Evolutionary conservation across 805 yeast genomes (phyloP).

Genomic region (Jamesozyma jinghongensis): DNA sequence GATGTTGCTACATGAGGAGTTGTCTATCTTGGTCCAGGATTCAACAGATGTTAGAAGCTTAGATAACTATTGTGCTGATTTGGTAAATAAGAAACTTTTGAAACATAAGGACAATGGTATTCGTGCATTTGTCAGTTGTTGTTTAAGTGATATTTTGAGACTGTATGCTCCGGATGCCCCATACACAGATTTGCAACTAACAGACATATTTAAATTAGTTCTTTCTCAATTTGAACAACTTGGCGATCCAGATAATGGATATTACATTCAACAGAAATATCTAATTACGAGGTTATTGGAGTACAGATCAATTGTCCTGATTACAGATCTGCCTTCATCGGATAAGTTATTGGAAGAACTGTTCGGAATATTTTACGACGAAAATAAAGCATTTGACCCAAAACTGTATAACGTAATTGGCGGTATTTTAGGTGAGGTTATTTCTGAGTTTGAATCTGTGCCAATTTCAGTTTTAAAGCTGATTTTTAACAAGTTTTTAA

Average conservation of each 20-base stretch:
- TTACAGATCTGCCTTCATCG: conserved; percentile 64
- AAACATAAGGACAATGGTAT: conserved; percentile 58
- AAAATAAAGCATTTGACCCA: conserved; percentile 38
- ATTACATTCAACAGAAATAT: conserved; percentile 53
- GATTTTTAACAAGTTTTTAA: conserved; percentile 55
- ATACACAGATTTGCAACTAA: conserved; percentile 52
- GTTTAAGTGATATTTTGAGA: conserved; percentile 65
- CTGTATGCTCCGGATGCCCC: conserved; percentile 90
- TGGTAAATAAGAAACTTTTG: conserved; percentile 50
- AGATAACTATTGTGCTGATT: conserved; percentile 39
- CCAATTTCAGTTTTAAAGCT: conserved; percentile 53
- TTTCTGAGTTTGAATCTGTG: conserved; percentile 59
- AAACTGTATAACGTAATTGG: conserved; percentile 53
- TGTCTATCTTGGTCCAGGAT: conserved; percentile 56
- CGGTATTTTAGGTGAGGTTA: conserved; percentile 65
- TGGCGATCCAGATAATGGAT: conserved; percentile 47
- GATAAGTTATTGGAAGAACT: conserved; percentile 43
- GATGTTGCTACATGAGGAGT: conserved; percentile 51
- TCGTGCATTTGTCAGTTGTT: conserved; percentile 60
- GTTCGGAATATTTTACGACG: conserved; percentile 55
- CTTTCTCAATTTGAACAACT: conserved; percentile 52
- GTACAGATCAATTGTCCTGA: conserved; percentile 61
- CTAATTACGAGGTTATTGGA: conserved; percentile 62
- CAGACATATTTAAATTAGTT: conserved; percentile 58
- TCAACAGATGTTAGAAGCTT: conserved; percentile 39